Evolutionary conservation across 805 yeast species (phyloP), one percentile per base, ranked within the genome.

Genomic region (Ascoidea rubescens): DNA sequence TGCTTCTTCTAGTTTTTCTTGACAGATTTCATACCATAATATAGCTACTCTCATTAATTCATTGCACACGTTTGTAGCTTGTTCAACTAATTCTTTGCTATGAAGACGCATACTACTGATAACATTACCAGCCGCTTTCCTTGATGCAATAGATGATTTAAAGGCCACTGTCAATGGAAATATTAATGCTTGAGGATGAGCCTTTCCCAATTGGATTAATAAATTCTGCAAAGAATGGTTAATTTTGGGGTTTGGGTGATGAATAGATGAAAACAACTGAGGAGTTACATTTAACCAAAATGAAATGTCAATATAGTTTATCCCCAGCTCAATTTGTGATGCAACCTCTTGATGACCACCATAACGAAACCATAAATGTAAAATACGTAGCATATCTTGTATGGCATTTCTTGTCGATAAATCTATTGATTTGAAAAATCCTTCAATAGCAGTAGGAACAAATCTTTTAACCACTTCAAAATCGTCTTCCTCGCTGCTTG

Each of bases 1-100:
- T 0, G 99, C 99, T 69, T 93, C 96, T 64, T 93, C 99, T 37
- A 93, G 72, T 2, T 96, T 97, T 67, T 91, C 98, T 59, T 89
- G 90, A 99, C 99, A 93, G 63, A 85, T 84, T 62, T 93, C 99
- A 61, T 89, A 96, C 97, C 99, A 90, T 55, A 93, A 68, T 4
- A 91, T 96, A 1, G 98, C 96, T 16, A 89, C 96, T 58, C 98
- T 73, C 56, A 93, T 90, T 53, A 93, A 76, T 62, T 93, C 99
- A 58, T 82, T 82, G 68, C 96, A 86, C n/a, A 93, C 97, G 52
- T 90, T 66, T 59, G 89, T 96, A 0, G 97, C 90, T 63, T 93
- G 98, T 56, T 84, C 89, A 31, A 93, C 96, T 55, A 93, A 70
- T 0, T 71, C 68, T 0, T 97, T 77, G 47, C 96, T 86, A 59